Evolutionary conservation across 768 basidiomycete genomes (phyloP).

Genomic region (Lentinula raphanica): DNA sequence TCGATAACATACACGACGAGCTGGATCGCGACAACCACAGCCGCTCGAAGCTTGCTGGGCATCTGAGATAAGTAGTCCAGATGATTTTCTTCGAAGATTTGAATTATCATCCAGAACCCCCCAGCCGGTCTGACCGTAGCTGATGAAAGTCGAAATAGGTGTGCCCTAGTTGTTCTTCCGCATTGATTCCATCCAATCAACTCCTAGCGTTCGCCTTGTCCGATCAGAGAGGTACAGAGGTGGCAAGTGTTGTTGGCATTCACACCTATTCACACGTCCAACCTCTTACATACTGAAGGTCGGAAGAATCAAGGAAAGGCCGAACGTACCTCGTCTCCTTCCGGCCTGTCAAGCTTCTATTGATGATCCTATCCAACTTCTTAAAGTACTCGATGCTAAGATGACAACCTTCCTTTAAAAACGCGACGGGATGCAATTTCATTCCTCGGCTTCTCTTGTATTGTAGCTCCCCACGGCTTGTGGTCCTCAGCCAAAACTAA

Average conservation of each 20-base stretch:
- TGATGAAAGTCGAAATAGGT: background rate
- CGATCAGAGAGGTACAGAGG: constrained; percentile 2
- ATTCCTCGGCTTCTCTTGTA: constrained; percentile 3
- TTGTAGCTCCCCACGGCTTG: constrained; percentile 10
- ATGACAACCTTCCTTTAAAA: background rate
- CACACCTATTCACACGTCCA: constrained; percentile 5
- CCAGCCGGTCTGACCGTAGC: no score
- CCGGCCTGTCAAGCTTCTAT: constrained; percentile 1
- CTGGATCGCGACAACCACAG: no score
- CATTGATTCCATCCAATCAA: background rate
- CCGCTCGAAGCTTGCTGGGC: no score
- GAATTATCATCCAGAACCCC: no score
- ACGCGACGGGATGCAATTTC: background rate
- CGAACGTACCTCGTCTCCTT: constrained; percentile 4
- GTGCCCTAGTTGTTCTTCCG: background rate
- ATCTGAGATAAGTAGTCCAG: no score
- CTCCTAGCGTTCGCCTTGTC: background rate
- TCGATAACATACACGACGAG: no score
- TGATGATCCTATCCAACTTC: background rate
- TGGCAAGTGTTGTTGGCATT: background rate
- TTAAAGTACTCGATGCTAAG: background rate
- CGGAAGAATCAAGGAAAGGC: background rate
- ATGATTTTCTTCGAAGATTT: no score
- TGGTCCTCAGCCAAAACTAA: constrained; percentile 9
- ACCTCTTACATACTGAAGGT: background rate